phyloP scores from a whole-genome alignment of 129 eudicot species.

The Lactuca sativa region DNA sequence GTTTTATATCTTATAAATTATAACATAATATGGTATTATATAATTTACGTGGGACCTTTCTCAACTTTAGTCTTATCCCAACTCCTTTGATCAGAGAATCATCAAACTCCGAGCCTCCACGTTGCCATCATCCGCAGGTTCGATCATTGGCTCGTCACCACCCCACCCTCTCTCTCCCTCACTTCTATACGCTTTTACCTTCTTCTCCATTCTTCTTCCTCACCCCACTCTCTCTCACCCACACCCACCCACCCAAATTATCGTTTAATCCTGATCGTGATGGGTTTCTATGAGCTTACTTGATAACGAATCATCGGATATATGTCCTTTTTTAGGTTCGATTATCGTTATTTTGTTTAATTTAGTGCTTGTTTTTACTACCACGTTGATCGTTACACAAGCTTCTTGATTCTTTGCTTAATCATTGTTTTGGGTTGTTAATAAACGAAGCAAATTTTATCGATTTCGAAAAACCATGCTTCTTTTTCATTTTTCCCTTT shows the following conservation, averaged over 20 bases:
- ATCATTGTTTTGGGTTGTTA: neutral
- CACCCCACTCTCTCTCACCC: neutral
- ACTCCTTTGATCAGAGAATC: conserved; percentile 16
- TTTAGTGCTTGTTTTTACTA: conserved; percentile 9
- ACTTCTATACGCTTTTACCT: conserved; percentile 23
- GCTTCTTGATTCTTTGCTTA: conserved; percentile 22
- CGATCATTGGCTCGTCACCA: conserved; percentile 39
- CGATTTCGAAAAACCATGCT: neutral
- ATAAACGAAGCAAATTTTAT: conserved; percentile 2
- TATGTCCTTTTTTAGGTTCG: conserved; percentile 13
- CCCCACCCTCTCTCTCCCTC: conserved; percentile 21
- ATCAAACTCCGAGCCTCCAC: conserved; percentile 45
- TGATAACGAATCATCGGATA: neutral
- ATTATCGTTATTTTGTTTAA: neutral
- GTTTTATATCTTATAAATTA: neutral
- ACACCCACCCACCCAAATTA: neutral
- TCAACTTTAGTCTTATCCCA: conserved; percentile 27
- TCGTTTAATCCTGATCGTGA: neutral
- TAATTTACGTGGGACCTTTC: conserved; percentile 31
- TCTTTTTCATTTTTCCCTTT: neutral
- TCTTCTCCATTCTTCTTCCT: conserved; percentile 18
- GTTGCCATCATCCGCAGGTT: conserved; percentile 49
- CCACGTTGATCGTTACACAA: neutral
- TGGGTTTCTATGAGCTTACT: neutral
- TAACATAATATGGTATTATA: neutral